phyloP scores from a whole-genome alignment of 257 asterid genomes.

The Buddleja alternifolia region DNA sequence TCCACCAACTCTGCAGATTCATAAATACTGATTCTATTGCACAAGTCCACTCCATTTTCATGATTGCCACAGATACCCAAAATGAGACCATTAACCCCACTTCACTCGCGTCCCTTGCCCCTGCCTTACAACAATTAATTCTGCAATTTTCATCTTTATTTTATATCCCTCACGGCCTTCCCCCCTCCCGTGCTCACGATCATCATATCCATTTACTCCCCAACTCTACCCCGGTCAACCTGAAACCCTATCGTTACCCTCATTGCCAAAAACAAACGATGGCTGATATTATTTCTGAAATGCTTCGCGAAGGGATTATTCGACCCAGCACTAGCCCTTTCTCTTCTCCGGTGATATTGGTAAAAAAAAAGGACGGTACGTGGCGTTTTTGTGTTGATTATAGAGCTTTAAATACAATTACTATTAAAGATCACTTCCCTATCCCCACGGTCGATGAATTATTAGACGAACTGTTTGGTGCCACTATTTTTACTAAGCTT shows the following conservation, averaged over 20 bases:
- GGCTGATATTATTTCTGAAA: no score
- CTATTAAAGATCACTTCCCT: not conserved
- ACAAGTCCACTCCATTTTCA: no score
- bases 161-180: not conserved
- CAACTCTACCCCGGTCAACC: not conserved
- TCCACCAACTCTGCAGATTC: no score
- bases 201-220: no score
- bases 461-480: not conserved
- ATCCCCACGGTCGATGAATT: slow-evolving; percentile 9
- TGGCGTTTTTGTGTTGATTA: no score
- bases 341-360: not conserved
- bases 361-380: no score
- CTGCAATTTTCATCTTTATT: no score
- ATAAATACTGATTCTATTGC: no score
- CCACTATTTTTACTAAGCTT: not conserved
- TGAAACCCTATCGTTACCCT: not conserved
- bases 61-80: no score
- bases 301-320: not conserved
- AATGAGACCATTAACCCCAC: no score
- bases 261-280: not conserved
- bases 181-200: not conserved
- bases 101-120: no score
- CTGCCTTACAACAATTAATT: no score
- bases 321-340: not conserved
- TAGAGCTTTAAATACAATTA: not conserved